Percentiles rank a stretch among this genome's conserved stretches.
phyloP scores from a whole-genome alignment of 2,329 filamentous ascomycete genomes.

The Tolypocladium cylindrosporum region DNA sequence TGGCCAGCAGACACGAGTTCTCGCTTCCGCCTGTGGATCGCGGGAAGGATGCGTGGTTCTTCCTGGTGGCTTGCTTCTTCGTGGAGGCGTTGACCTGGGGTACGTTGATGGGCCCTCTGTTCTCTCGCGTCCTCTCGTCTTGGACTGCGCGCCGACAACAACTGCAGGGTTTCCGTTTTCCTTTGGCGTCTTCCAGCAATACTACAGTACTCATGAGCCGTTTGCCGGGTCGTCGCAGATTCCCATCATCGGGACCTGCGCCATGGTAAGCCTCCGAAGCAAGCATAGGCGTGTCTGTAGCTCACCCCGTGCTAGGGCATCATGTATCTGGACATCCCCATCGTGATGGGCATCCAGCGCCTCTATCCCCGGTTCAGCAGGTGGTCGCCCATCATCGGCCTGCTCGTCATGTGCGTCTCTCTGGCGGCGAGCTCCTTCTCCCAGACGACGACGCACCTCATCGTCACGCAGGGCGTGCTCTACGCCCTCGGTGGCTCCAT shows the following conservation, averaged over 20 bases:
- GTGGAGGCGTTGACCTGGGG: slow-evolving; percentile 25
- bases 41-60: slow-evolving; percentile 24
- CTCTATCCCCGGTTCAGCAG: slow-evolving; percentile 29
- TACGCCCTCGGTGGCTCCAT: slow-evolving; percentile 49
- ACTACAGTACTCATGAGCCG: slow-evolving; percentile 50
- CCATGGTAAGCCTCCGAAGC: slow-evolving; percentile 31
- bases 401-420: slow-evolving; percentile 41
- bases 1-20: slow-evolving; percentile 3
- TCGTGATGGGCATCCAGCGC: slow-evolving; percentile 36
- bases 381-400: slow-evolving; percentile 32
- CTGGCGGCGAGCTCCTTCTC: slow-evolving; percentile 43
- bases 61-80: slow-evolving; percentile 19
- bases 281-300: background rate
- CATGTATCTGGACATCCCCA: slow-evolving; percentile 43
- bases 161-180: slow-evolving; percentile 54
- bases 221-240: slow-evolving; percentile 46
- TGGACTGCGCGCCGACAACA: slow-evolving; percentile 16
- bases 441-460: slow-evolving; percentile 40
- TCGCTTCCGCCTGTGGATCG: slow-evolving; percentile 18
- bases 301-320: slow-evolving; percentile 27
- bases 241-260: slow-evolving; percentile 54
- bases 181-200: slow-evolving; percentile 62
- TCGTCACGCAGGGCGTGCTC: slow-evolving; percentile 50
- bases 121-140: background rate
- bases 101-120: slow-evolving; percentile 1